phyloP scores from a whole-genome alignment of 352 stramenopile genomes.

The Globisporangium uncinulatum region DNA sequence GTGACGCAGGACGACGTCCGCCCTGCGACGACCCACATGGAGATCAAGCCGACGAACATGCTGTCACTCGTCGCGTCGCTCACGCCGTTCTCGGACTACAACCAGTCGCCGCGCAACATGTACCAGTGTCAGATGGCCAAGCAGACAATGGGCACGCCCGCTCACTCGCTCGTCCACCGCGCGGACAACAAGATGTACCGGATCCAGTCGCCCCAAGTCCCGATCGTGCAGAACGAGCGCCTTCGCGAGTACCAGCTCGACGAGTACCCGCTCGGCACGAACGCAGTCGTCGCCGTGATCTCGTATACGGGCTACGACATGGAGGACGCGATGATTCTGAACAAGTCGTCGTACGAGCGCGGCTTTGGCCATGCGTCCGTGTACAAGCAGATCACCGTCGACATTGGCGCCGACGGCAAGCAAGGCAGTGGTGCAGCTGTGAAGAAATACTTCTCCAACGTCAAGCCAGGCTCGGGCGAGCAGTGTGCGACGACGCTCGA shows the following conservation, averaged over 20 bases:
- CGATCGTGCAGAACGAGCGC: slow-evolving; percentile 96
- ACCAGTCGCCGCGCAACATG: slow-evolving; percentile 99
- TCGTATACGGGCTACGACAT: slow-evolving; percentile 98
- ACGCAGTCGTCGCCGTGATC: slow-evolving; percentile 99
- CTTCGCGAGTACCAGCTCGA: slow-evolving; percentile 98
- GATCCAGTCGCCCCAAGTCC: slow-evolving; percentile 97
- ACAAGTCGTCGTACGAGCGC: slow-evolving; percentile 98
- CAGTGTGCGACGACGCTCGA: slow-evolving; percentile 86
- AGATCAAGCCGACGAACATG: slow-evolving; percentile 99
- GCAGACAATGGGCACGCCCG: slow-evolving; percentile 99
- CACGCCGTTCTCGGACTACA: slow-evolving; percentile 99
- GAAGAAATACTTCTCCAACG: slow-evolving; percentile 91
- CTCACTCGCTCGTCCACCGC: slow-evolving; percentile 95
- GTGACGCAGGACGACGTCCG: slow-evolving; percentile 95
- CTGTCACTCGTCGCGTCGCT: slow-evolving; percentile 98
- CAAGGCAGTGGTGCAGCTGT: slow-evolving; percentile 47
- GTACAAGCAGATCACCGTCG: slow-evolving; percentile 98
- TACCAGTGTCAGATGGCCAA: slow-evolving; percentile 99
- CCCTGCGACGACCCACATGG: slow-evolving; percentile 97
- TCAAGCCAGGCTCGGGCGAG: slow-evolving; percentile 68
- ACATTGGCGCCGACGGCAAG: slow-evolving; percentile 70
- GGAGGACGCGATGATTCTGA: slow-evolving; percentile 99
- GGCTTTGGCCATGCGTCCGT: slow-evolving; percentile 97
- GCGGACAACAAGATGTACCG: slow-evolving; percentile 99
- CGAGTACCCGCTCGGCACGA: slow-evolving; percentile 98